phyloP scores from a whole-genome alignment of 768 basidiomycete species.

The Multifurca ochricompacta region DNA sequence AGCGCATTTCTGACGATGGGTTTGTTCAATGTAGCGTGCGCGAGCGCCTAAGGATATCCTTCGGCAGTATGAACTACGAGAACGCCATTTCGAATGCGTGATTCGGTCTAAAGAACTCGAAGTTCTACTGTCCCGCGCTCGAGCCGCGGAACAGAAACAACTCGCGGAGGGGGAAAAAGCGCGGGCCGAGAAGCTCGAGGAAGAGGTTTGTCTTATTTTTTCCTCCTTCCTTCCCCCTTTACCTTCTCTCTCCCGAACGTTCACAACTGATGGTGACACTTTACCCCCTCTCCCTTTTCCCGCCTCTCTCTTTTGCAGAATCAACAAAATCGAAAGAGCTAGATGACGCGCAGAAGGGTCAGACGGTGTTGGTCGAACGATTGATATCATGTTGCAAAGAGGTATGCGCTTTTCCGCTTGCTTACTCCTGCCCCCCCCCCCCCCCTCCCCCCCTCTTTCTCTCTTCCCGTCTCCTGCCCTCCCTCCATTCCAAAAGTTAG shows the following conservation, averaged over 20 bases:
- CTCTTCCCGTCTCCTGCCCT: too few relatives aligned
- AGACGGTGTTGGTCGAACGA: constrained; percentile 76
- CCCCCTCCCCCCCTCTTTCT: too few relatives aligned
- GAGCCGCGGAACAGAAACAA: constrained; percentile 82
- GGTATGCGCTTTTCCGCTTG: constrained; percentile 38
- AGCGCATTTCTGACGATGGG: neutral
- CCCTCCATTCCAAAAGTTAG: too few relatives aligned
- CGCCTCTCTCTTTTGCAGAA: constrained; percentile 34
- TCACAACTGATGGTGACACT: neutral
- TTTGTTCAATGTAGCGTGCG: constrained; percentile 48
- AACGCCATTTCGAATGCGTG: constrained; percentile 88
- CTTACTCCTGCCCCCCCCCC: neutral
- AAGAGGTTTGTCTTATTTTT: constrained; percentile 49
- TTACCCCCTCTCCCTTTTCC: neutral
- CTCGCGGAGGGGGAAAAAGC: constrained; percentile 67
- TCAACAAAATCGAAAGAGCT: constrained; percentile 66
- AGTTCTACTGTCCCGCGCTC: constrained; percentile 76
- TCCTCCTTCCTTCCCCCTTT: neutral
- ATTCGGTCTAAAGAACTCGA: constrained; percentile 90
- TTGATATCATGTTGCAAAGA: constrained; percentile 82
- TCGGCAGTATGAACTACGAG: constrained; percentile 81
- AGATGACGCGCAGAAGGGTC: constrained; percentile 71
- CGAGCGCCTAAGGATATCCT: constrained; percentile 83
- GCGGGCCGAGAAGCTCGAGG: constrained; percentile 59
- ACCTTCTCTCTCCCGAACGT: neutral